Conservation (phyloP, 169 alveolate genomes). For the Theileria equi region DNA sequence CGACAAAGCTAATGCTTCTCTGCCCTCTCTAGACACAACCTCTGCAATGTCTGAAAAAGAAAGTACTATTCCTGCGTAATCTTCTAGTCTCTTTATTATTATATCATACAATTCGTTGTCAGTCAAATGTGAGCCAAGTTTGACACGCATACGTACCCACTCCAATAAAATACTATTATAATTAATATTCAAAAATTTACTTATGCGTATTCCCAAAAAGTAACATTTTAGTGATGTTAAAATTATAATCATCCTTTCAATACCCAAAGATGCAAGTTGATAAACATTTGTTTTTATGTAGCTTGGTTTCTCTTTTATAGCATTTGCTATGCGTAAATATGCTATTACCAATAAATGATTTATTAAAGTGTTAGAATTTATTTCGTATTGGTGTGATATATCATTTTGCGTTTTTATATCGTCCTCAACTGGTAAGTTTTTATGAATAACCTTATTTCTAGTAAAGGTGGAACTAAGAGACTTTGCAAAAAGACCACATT, state of each 20-base stretch:
- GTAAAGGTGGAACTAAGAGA: not conserved
- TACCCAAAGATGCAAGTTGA: conserved; percentile 39
- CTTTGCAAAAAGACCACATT: conserved; percentile 65
- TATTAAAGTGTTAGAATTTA: conserved; percentile 27
- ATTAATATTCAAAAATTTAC: conserved; percentile 36
- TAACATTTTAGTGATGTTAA: conserved; percentile 29
- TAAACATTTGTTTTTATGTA: conserved; percentile 20
- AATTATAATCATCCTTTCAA: conserved; percentile 11
- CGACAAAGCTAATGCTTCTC: conserved; percentile 36
- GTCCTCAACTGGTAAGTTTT: not conserved
- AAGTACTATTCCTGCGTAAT: conserved; percentile 39
- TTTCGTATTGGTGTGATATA: not conserved
- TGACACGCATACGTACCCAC: conserved; percentile 49
- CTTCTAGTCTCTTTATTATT: conserved; percentile 23
- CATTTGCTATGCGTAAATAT: not conserved
- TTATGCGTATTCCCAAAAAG: conserved; percentile 22
- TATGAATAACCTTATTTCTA: not conserved
- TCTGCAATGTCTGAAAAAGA: conserved; percentile 44
- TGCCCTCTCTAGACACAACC: conserved; percentile 18
- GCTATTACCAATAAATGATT: conserved; percentile 1
- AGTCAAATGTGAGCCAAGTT: conserved; percentile 45
- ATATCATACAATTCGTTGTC: conserved; percentile 35
- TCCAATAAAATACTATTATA: conserved; percentile 17
- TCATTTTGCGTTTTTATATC: not conserved
- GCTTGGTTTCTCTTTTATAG: not conserved